Evolutionary conservation across 345 rosid genomes (phyloP).

Genomic region (Eucalyptus caleyi): DNA sequence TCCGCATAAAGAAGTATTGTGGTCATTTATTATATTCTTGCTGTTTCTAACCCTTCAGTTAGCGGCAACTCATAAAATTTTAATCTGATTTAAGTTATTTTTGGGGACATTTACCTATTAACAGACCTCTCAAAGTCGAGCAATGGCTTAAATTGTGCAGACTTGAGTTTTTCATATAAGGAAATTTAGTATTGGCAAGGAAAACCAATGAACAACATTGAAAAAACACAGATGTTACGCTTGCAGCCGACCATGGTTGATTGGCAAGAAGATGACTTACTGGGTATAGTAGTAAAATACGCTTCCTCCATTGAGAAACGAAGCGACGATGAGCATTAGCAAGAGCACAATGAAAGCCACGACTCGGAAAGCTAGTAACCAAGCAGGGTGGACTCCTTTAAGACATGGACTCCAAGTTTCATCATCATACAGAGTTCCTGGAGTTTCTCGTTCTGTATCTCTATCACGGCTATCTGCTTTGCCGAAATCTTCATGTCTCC

Average conservation of each 20-base stretch:
- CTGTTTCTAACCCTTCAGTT: neutral
- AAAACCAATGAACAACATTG: neutral
- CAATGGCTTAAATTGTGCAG: neutral
- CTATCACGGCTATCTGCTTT: constrained; percentile 17
- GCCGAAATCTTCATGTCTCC: constrained; percentile 46
- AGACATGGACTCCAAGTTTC: constrained; percentile 89
- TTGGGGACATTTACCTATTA: neutral
- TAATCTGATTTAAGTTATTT: neutral
- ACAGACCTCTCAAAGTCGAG: neutral
- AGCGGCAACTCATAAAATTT: neutral
- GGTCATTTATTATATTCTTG: neutral
- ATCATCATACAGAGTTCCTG: constrained; percentile 53
- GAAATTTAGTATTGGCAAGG: neutral
- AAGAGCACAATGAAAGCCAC: constrained; percentile 66
- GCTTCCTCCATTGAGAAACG: constrained; percentile 52
- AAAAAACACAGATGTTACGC: neutral
- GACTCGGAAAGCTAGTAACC: constrained; percentile 74
- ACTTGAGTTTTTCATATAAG: neutral
- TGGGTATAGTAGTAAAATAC: constrained; percentile 90
- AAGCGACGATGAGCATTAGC: constrained; percentile 34
- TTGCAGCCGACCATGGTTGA: neutral
- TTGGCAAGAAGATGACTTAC: constrained; percentile 25
- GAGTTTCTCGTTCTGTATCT: constrained; percentile 21
- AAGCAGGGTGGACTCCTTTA: constrained; percentile 82
- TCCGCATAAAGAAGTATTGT: neutral